Evolutionary conservation across 73 alveolate species (phyloP).

Genomic region (Diophrys appendiculata): DNA sequence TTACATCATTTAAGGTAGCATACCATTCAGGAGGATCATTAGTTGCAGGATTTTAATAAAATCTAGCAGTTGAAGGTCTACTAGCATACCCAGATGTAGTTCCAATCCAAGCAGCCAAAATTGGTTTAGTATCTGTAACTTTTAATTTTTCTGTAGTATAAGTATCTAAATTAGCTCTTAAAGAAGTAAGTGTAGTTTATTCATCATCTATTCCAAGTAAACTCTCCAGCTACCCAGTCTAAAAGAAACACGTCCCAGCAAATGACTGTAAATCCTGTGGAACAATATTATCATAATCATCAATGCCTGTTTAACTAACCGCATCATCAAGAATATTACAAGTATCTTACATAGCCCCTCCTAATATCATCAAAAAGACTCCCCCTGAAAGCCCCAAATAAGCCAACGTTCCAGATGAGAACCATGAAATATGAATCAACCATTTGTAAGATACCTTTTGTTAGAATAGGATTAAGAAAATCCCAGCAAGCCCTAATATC

Average conservation of each 20-base stretch:
- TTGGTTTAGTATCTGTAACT: not conserved
- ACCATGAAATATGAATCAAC: not conserved
- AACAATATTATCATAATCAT: not conserved
- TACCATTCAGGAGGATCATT: not conserved
- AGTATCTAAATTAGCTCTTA: not conserved
- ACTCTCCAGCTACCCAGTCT: not conserved
- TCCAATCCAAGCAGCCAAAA: not conserved
- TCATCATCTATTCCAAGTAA: not conserved
- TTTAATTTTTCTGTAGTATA: not conserved
- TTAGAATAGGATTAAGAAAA: not conserved
- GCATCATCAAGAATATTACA: not conserved
- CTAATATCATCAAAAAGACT: not conserved
- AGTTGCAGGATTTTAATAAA: not conserved
- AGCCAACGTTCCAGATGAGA: not conserved
- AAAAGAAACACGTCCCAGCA: not conserved
- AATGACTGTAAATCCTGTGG: not conserved
- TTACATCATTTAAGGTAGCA: not conserved
- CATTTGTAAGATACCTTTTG: not conserved
- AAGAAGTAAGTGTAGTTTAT: not conserved
- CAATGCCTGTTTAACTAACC: not conserved
- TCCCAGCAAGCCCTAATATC: not conserved
- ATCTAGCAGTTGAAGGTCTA: not conserved
- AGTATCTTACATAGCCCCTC: not conserved
- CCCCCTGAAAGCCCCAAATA: not conserved
- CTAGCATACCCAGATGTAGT: not conserved